Evolutionary conservation across 139 green algal species (phyloP).

Genomic region (Closterium sp.): DNA sequence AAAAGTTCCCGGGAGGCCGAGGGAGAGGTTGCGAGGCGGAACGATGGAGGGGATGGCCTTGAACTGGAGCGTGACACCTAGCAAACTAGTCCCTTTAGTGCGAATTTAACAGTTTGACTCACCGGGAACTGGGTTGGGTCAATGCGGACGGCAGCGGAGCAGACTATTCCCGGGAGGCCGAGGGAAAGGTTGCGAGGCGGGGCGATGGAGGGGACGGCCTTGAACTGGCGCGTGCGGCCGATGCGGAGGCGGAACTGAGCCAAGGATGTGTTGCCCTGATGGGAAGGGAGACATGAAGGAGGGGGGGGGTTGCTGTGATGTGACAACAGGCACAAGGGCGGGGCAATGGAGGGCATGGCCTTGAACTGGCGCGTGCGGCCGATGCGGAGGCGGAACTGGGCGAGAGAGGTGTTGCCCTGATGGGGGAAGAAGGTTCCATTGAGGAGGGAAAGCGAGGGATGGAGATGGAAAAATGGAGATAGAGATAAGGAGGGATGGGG

Average conservation of each 20-base stretch:
- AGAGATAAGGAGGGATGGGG: too few relatives aligned
- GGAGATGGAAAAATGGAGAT: too few relatives aligned
- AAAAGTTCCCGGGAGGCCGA: not conserved
- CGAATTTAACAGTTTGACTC: too few relatives aligned
- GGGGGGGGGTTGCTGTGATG: too few relatives aligned
- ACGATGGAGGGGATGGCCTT: not conserved
- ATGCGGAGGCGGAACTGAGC: too few relatives aligned
- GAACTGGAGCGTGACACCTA: too few relatives aligned
- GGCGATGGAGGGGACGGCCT: not conserved
- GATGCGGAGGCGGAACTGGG: not conserved
- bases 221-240: not conserved
- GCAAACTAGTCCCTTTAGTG: too few relatives aligned
- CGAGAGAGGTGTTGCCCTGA: not conserved
- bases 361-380: not conserved
- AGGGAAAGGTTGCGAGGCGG: not conserved
- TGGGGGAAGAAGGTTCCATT: too few relatives aligned
- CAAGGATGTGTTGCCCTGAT: too few relatives aligned
- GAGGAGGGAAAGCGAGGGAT: too few relatives aligned
- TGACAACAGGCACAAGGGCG: too few relatives aligned
- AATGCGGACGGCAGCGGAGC: not conserved
- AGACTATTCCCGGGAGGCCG: not conserved
- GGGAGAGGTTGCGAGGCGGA: not conserved
- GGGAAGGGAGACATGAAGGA: too few relatives aligned
- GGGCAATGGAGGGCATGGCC: not conserved
- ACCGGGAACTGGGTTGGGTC: not conserved